Evolutionary conservation across 805 yeast species (phyloP).

Genomic region (Yamadazyma sp.): DNA sequence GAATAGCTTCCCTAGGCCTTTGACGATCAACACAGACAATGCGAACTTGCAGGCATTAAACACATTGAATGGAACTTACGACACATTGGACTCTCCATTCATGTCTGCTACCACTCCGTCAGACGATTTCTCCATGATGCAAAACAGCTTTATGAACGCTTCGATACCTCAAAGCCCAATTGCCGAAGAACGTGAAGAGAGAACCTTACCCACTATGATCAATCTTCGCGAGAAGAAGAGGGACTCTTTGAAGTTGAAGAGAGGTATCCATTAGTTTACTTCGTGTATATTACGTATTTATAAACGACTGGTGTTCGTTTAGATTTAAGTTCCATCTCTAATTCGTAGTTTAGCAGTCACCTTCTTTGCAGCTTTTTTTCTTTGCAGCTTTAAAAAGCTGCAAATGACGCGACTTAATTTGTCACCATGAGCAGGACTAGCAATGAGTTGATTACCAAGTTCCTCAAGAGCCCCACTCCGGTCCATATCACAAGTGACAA

Average conservation of each 20-base stretch:
- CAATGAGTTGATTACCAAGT: constrained; percentile 5
- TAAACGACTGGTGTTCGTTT: too few species aligned
- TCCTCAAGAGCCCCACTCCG: constrained; percentile 2
- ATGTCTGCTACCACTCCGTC: constrained; percentile 38
- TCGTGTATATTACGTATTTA: constrained; percentile 4
- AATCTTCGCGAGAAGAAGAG: constrained; percentile 45
- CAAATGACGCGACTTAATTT: constrained; percentile 1
- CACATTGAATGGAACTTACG: constrained; percentile 21
- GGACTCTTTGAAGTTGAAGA: constrained; percentile 43
- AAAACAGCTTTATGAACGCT: constrained; percentile 10
- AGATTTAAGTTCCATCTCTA: too few species aligned
- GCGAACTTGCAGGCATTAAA: constrained; percentile 28
- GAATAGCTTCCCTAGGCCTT: constrained; percentile 31
- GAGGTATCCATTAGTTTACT: constrained; percentile 40
- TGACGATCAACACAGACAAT: constrained; percentile 39
- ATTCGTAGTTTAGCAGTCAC: too few species aligned
- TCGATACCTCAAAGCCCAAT: constrained; percentile 15
- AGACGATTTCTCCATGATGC: constrained; percentile 36
- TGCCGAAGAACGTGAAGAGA: constrained; percentile 19
- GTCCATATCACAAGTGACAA: constrained; percentile 10
- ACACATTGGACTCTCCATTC: constrained; percentile 41
- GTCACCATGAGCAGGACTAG: constrained; percentile 1
- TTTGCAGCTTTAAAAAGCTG: too few species aligned
- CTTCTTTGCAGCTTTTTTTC: too few species aligned
- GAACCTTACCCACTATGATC: constrained; percentile 28